Evolutionary conservation across 495 filamentous ascomycete genomes (phyloP).

Genomic region (Collariella sp.): DNA sequence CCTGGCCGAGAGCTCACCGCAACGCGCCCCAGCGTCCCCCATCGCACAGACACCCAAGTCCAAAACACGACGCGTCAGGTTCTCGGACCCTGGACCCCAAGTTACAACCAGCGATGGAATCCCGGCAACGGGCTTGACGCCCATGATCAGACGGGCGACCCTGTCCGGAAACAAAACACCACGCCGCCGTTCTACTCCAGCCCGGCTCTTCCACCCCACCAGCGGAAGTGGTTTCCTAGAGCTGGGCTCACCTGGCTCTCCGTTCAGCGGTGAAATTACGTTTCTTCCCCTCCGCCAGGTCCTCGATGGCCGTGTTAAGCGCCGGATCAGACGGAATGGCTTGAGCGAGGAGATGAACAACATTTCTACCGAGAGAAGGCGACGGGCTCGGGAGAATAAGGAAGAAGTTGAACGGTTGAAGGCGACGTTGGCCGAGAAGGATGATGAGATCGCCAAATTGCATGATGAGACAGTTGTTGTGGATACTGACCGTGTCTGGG

Average conservation of each 20-base stretch:
- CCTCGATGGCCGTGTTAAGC: slow-evolving; percentile 60
- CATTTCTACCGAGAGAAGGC: slow-evolving; percentile 50
- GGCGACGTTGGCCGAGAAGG: slow-evolving; percentile 43
- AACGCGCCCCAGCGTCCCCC: background rate
- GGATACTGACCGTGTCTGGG: slow-evolving; percentile 35
- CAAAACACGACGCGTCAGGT: slow-evolving; percentile 58
- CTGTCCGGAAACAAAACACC: slow-evolving; percentile 38
- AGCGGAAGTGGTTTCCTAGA: slow-evolving; percentile 27
- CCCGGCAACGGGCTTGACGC: slow-evolving; percentile 59
- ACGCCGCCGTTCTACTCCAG: slow-evolving; percentile 37
- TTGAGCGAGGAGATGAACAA: slow-evolving; percentile 68
- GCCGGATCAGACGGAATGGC: slow-evolving; percentile 60
- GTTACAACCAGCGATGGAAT: slow-evolving; percentile 17
- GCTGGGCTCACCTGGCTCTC: slow-evolving; percentile 22
- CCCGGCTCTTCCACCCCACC: slow-evolving; percentile 12
- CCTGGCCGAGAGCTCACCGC: background rate
- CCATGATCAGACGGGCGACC: slow-evolving; percentile 52
- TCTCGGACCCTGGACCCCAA: slow-evolving; percentile 59
- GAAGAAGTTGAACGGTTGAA: slow-evolving; percentile 43
- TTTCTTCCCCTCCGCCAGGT: slow-evolving; percentile 63
- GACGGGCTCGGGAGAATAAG: slow-evolving; percentile 29
- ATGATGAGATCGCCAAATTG: slow-evolving; percentile 41
- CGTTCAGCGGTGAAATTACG: slow-evolving; percentile 26
- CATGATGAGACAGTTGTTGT: slow-evolving; percentile 41
- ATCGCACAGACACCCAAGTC: slow-evolving; percentile 12